A percentile compares a stretch with the other conserved stretches of the same genome.
Evolutionary conservation across 495 filamentous ascomycete genomes (phyloP).

Genomic region (Aspergillus coremiiformis): DNA sequence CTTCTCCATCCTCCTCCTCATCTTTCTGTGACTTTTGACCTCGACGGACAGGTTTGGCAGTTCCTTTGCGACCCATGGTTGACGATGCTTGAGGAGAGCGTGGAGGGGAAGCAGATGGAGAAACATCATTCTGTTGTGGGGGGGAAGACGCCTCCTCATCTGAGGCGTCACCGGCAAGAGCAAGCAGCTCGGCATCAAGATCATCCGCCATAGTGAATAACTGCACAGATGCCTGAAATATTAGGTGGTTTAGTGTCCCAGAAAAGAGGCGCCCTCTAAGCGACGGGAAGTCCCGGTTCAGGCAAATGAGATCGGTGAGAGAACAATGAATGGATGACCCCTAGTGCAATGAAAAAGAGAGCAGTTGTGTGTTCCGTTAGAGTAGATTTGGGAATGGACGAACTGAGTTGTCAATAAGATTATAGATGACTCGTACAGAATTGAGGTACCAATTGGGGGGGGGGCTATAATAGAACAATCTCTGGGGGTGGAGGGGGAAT

Average conservation of each 20-base stretch:
- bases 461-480: not conserved
- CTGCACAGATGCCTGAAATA: slow-evolving; percentile 6
- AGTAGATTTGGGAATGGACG: too few species aligned
- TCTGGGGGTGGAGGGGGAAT: not conserved
- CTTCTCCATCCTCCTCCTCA: slow-evolving; percentile 69
- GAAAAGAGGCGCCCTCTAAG: slow-evolving; percentile 1
- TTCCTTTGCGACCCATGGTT: slow-evolving; percentile 41
- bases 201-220: slow-evolving; percentile 51
- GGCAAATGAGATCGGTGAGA: not conserved
- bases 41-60: slow-evolving; percentile 38
- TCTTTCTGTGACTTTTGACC: slow-evolving; percentile 41
- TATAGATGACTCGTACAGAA: slow-evolving; percentile 1
- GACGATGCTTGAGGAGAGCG: slow-evolving; percentile 28
- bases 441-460: not conserved
- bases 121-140: slow-evolving; percentile 25
- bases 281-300: slow-evolving; percentile 2
- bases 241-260: slow-evolving; percentile 3
- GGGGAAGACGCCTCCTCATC: slow-evolving; percentile 47
- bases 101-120: slow-evolving; percentile 31
- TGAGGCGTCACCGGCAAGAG: slow-evolving; percentile 63
- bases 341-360: slow-evolving; percentile 10
- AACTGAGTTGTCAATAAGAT: not conserved
- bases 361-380: too few species aligned
- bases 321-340: slow-evolving; percentile 3
- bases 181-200: slow-evolving; percentile 82